phyloP scores from a whole-genome alignment of 148 eudicot species.

The Rhododendron mucronatum region DNA sequence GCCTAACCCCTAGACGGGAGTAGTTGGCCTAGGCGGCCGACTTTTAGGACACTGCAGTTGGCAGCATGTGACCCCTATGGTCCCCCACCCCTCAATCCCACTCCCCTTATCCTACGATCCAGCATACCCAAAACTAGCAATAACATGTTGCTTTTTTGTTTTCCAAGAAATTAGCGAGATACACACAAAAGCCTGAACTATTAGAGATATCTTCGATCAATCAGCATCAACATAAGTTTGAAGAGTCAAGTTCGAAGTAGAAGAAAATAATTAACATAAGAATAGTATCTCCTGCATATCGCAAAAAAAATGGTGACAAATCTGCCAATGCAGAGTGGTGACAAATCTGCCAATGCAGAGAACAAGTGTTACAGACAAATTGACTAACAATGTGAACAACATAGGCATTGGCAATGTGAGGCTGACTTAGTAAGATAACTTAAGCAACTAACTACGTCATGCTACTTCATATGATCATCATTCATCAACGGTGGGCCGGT shows the following conservation, averaged over 20 bases:
- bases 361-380: neutral
- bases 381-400: neutral
- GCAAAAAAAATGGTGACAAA: neutral
- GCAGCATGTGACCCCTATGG: neutral
- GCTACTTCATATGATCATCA: neutral
- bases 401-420: neutral
- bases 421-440: neutral
- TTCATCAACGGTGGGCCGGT: neutral
- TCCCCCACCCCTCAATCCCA: neutral
- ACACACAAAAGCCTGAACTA: neutral
- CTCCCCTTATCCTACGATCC: neutral
- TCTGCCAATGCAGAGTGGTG: neutral
- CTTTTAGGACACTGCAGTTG: too few species aligned
- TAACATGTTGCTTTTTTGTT: neutral
- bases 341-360: neutral
- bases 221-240: neutral
- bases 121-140: neutral
- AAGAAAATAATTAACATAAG: neutral
- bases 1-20: too few species aligned
- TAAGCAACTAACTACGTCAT: neutral
- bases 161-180: neutral
- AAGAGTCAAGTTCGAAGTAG: neutral
- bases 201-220: neutral
- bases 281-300: neutral
- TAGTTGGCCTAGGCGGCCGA: too few species aligned